These are phyloP conservation scores for Stentor roeselii DNA, from an alignment of 73 alveolate genomes.

Conservation along the genomic window DNA sequence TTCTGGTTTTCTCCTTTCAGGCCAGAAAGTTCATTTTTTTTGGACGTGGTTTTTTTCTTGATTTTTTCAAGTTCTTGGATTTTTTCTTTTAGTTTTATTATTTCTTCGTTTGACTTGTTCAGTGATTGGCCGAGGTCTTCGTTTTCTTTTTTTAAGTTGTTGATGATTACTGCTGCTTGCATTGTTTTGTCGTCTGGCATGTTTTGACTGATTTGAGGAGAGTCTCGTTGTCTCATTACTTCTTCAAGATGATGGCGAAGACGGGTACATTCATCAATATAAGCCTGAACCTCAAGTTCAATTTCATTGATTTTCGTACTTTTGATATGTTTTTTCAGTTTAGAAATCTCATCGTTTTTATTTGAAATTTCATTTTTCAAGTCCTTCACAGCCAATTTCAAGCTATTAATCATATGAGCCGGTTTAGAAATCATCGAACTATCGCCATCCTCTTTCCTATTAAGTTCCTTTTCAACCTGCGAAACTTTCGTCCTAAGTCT, in stretches of 20 bases:
- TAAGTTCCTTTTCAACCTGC: constrained; percentile 26
- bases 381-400: constrained; percentile 35
- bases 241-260: constrained; percentile 54
- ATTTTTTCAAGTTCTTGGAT: neutral
- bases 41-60: neutral
- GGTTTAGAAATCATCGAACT: neutral
- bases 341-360: constrained; percentile 40
- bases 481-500: constrained; percentile 31
- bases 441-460: neutral
- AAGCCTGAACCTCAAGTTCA: constrained; percentile 53
- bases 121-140: neutral
- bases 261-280: constrained; percentile 62
- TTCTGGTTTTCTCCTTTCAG: constrained; percentile 1
- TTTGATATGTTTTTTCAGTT: constrained; percentile 50
- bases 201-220: constrained; percentile 1
- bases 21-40: neutral
- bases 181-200: neutral
- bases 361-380: constrained; percentile 27
- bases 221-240: constrained; percentile 22
- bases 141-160: constrained; percentile 17
- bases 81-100: neutral
- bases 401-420: constrained; percentile 25
- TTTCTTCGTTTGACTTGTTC: neutral
- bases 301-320: constrained; percentile 45
- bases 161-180: neutral